These are phyloP conservation scores for Rugonectria rugulosa DNA, from an alignment of 2,329 filamentous ascomycete genomes.

Conservation along the genomic window DNA sequence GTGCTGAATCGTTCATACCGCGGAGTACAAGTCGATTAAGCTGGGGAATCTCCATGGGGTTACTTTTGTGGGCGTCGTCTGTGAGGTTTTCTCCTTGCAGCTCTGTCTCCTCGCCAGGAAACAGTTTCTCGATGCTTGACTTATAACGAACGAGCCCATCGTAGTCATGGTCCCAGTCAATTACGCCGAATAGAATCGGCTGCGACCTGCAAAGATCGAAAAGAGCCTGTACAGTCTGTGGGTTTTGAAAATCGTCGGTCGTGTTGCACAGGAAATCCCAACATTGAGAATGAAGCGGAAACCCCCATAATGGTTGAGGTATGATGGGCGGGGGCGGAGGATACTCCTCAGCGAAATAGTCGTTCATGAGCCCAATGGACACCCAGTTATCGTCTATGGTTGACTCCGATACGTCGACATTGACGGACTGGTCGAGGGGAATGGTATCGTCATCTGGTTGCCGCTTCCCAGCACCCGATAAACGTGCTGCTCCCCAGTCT, in stretches of 20 bases:
- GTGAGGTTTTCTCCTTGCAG: not conserved
- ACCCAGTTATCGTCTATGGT: slow-evolving; percentile 10
- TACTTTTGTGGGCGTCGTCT: not conserved
- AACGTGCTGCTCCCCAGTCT: slow-evolving; percentile 3
- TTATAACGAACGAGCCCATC: slow-evolving; percentile 5
- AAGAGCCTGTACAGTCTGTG: slow-evolving; percentile 3
- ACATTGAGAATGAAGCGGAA: slow-evolving; percentile 10
- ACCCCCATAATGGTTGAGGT: slow-evolving; percentile 10
- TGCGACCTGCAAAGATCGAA: slow-evolving; percentile 21
- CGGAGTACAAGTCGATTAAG: not conserved
- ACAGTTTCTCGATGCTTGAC: not conserved
- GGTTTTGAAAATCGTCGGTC: not conserved
- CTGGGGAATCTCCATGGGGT: slow-evolving; percentile 4
- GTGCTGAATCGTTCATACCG: not conserved
- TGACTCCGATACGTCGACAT: slow-evolving; percentile 8
- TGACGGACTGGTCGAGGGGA: slow-evolving; percentile 9
- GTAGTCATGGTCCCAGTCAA: slow-evolving; percentile 16
- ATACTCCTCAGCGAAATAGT: slow-evolving; percentile 1
- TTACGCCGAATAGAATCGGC: not conserved
- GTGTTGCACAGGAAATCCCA: slow-evolving; percentile 10
- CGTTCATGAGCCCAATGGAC: slow-evolving; percentile 2
- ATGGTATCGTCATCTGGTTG: slow-evolving; percentile 2
- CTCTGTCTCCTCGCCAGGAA: slow-evolving; percentile 14
- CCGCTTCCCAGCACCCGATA: slow-evolving; percentile 8
- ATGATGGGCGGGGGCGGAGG: slow-evolving; percentile 3